Conservation (phyloP, 2,329 filamentous ascomycete genomes). For the Acarospora socialis region DNA sequence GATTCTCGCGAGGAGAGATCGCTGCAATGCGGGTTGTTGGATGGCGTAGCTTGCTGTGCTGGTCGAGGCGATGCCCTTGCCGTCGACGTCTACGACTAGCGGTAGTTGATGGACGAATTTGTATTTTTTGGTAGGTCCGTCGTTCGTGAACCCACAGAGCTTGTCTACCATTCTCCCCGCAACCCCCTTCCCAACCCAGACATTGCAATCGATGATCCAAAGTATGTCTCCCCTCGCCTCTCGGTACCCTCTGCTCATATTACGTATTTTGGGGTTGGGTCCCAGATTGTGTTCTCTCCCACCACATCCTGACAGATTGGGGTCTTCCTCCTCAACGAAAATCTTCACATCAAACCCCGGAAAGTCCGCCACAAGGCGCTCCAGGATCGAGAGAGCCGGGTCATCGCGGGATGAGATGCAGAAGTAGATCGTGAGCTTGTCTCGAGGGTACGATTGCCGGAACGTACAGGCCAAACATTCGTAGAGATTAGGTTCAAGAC, state of each 20-base stretch:
- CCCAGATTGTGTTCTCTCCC: slow-evolving; percentile 50
- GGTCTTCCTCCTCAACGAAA: slow-evolving; percentile 70
- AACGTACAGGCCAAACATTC: slow-evolving; percentile 84
- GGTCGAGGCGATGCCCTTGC: slow-evolving; percentile 4
- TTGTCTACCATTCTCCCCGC: slow-evolving; percentile 81
- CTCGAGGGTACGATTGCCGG: slow-evolving; percentile 61
- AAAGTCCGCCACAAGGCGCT: slow-evolving; percentile 59
- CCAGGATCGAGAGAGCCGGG: slow-evolving; percentile 60
- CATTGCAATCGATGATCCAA: slow-evolving; percentile 93
- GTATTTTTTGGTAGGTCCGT: slow-evolving; percentile 39
- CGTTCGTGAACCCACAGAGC: slow-evolving; percentile 51
- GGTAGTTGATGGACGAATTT: slow-evolving; percentile 96
- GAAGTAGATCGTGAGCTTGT: slow-evolving; percentile 65
- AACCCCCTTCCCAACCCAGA: slow-evolving; percentile 73
- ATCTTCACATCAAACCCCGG: slow-evolving; percentile 56
- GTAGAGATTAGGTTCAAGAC: slow-evolving; percentile 77
- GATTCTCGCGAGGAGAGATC: slow-evolving; percentile 14
- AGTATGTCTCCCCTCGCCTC: slow-evolving; percentile 78
- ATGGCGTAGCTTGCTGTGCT: slow-evolving; percentile 15
- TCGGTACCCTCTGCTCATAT: slow-evolving; percentile 84
- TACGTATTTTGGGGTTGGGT: slow-evolving; percentile 96
- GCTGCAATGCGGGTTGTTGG: slow-evolving; percentile 16
- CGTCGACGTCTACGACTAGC: slow-evolving; percentile 62
- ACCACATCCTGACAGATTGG: slow-evolving; percentile 43
- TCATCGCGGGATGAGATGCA: slow-evolving; percentile 66